phyloP scores from a whole-genome alignment of 23 red algal genomes.

The Gracilaria caudata region DNA sequence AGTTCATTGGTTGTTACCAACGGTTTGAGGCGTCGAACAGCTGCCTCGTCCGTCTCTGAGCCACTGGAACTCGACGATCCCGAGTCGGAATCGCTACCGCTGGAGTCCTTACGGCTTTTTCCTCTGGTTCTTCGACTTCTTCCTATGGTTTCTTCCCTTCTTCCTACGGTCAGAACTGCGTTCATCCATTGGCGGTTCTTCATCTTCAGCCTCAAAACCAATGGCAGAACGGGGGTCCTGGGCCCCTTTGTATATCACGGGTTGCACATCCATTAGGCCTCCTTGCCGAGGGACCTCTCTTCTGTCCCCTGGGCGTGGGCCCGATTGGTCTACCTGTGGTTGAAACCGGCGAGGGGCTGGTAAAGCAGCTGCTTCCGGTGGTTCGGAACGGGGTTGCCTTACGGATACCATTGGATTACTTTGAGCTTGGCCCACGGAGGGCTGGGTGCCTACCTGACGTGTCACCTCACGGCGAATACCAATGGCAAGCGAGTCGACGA shows the following conservation, averaged over 20 bases:
- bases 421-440: neutral
- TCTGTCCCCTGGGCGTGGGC: neutral
- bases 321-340: no score
- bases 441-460: neutral
- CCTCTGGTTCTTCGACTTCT: no score
- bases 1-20: no score
- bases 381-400: constrained; percentile 5
- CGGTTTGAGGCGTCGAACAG: no score
- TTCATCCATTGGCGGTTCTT: neutral
- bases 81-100: no score
- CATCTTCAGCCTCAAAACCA: constrained; percentile 19
- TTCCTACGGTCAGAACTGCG: neutral
- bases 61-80: no score
- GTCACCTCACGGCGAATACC: neutral
- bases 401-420: constrained; percentile 3
- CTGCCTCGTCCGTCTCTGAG: no score
- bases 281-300: neutral
- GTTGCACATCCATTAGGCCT: constrained; percentile 1
- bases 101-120: no score
- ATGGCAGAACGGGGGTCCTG: neutral
- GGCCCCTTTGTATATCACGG: neutral
- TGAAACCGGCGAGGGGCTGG: constrained; percentile 6
- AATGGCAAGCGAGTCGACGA: constrained; percentile 1
- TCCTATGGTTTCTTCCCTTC: neutral
- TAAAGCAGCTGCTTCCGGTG: constrained; percentile 14